Base-by-base conservation (phyloP, 1,284 basidiomycete genomes). In the Fomitopsis betulina region DNA sequence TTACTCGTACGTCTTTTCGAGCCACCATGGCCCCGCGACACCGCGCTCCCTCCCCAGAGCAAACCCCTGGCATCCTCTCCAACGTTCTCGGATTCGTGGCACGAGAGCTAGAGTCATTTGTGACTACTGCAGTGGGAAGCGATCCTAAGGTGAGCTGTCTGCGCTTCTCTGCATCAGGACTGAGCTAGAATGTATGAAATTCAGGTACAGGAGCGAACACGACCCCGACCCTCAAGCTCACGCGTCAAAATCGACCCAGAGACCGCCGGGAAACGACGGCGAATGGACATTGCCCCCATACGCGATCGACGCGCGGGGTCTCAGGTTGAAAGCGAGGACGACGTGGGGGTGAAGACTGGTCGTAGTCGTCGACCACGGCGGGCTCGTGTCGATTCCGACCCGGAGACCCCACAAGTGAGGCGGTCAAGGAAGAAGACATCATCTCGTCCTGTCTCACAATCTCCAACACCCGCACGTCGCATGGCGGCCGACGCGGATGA, bases 51-150 rank as follows among this genome's bases (percentile, higher is more conserved):
- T 60, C 45, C 12, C 54, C 49, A 5, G 49, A 47, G n/a, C 55
- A 30, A 9, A n/a, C 63, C 32, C 63, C 69, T 15, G 81, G 86
- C 56, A 65, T 90, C 12, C 66, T 91, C 42, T 82, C 85, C 5
- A 82, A 82, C 61, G 85, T 90, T 7, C 77, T 90, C 64, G 79
- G 72, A 67, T 88, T 85, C 67, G 81, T 91, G 4, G 82, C 87
- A n/a, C 76, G 82, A 49, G 88, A 91, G 69, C 66, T 91, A 32
- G 83, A 83, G 52, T 85, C 84, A 15, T 91, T 91, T 69, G 78
- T 90, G 19, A 72, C 79, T 39, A 85, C 76, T 64, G 89, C 88
- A 54, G 83, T 84, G 10, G 45, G 38, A 17, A 37, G 59, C 19
- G 55, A 61, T 12, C n/a, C 51, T n/a, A 57, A 62, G 50, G 64